Base-by-base conservation (phyloP, 129 eudicot genomes). In the Pittosporum tobira region DNA sequence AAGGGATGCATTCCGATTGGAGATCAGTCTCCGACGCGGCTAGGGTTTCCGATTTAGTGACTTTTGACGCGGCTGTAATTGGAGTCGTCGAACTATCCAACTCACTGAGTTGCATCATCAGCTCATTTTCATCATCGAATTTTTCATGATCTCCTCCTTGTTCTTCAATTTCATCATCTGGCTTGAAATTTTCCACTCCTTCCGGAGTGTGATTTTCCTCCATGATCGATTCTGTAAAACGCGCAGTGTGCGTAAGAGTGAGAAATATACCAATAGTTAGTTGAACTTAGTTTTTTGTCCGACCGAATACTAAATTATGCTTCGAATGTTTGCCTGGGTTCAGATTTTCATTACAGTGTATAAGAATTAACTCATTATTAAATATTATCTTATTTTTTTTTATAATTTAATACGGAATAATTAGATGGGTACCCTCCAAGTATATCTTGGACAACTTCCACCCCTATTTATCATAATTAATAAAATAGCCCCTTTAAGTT, bases 31-130 rank as follows among this genome's bases (percentile, higher is more conserved):
- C 40, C 40, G 1, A 29, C 20, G 5, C 30, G 21, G 57, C 58
- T 62, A 62, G 67, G 67, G 67, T 62, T 62, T 62, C 48, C 22
- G 19, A 48, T 62, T 27, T 34, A 47, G 51, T 38, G 42, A 8
- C 19, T 22, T 5, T 15, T 4, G n/a, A 40, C 36, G 42, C 51
- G 5, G 27, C 27, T 28, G 22, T 34, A 42, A 58, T 21, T 22
- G 29, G 25, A 37, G 3, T n/a, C 56, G 40, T 13, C 51, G 22
- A 19, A 23, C 52, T 3, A 1, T 43, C 54, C 3, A 21, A 26
- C 25, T 29, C 67, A 57, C 34, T 15, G 8, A 49, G 6, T 30
- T 27, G 61, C 16, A 3, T 6, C 42, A 13, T 6, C 42, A 13
- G 19, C 44, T 18, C 56, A 1, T 26, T 16, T 11, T 9, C 40